Conservation (phyloP, 441 rosid genomes). For the Mallotus repandus region DNA sequence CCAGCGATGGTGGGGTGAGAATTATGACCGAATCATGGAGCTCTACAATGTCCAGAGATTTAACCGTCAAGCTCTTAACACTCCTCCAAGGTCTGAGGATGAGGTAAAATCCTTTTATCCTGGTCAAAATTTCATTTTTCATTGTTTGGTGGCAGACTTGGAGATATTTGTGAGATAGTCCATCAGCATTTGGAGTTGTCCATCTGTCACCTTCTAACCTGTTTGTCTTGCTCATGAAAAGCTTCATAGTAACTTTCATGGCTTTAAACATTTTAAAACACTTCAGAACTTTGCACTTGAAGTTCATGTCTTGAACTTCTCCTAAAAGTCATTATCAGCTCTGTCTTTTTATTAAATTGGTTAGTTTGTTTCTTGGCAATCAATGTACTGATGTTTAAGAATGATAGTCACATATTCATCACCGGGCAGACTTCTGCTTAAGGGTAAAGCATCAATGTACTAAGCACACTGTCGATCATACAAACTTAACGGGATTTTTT, state of each 20-base stretch:
- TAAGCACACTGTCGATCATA: too few relatives aligned
- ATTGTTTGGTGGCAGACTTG: neutral
- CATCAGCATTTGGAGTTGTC: neutral
- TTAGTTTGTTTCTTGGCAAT: too few relatives aligned
- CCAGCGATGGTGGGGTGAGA: slow-evolving; percentile 99
- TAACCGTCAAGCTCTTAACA: slow-evolving; percentile 90
- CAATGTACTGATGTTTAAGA: too few relatives aligned
- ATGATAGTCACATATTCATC: too few relatives aligned
- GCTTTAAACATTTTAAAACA: neutral
- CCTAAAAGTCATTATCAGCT: neutral
- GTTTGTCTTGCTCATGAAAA: neutral
- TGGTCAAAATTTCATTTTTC: neutral
- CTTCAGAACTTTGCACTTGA: neutral
- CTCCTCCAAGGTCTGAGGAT: slow-evolving; percentile 89
- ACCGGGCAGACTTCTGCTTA: too few relatives aligned
- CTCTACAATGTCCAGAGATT: slow-evolving; percentile 97
- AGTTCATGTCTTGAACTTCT: neutral
- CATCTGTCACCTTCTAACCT: neutral
- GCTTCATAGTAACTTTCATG: neutral
- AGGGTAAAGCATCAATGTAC: too few relatives aligned
- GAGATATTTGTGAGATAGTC: neutral
- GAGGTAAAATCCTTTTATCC: slow-evolving; percentile 46
- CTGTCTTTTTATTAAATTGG: too few relatives aligned
- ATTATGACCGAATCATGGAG: slow-evolving; percentile 92
- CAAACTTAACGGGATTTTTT: too few relatives aligned